A percentile compares a stretch with the other conserved stretches of the same genome.
Evolutionary conservation across 2,329 filamentous ascomycete genomes (phyloP).

Genomic region (Arthrobotrys entomopaga): DNA sequence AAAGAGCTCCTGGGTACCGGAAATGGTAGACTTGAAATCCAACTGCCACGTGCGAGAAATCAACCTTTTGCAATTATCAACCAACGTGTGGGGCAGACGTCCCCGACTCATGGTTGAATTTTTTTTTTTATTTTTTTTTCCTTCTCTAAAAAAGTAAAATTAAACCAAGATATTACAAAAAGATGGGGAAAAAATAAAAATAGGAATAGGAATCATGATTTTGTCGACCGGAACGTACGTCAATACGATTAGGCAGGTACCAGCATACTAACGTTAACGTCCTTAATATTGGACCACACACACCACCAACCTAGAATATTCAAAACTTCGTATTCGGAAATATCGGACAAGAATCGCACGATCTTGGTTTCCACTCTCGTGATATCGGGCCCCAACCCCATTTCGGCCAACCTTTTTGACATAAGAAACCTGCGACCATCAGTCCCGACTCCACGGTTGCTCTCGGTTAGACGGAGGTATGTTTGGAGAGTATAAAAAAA

Average conservation of each 20-base stretch:
- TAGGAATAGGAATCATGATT: conserved; percentile 5
- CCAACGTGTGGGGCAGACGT: conserved; percentile 15
- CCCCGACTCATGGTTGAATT: too few species aligned
- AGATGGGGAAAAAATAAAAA: background rate
- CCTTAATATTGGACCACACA: background rate
- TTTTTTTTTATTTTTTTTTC: too few species aligned
- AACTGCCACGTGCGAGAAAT: conserved; percentile 41
- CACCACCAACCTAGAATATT: too few species aligned
- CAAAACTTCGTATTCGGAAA: conserved; percentile 28
- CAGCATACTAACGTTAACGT: too few species aligned
- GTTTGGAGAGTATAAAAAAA: conserved; percentile 19
- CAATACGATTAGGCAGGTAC: conserved; percentile 38
- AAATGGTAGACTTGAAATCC: conserved; percentile 16
- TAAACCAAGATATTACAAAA: conserved; percentile 20
- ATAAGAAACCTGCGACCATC: conserved; percentile 21
- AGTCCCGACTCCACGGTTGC: conserved; percentile 52
- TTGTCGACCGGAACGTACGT: background rate
- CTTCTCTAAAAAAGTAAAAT: conserved; percentile 6
- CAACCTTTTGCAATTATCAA: background rate
- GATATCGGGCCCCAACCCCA: conserved; percentile 30
- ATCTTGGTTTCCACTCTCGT: conserved; percentile 2
- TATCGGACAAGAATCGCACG: conserved; percentile 20
- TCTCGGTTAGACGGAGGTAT: conserved; percentile 48
- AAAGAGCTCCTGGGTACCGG: conserved; percentile 47
- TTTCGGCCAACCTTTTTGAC: conserved; percentile 47